Evolutionary conservation across 768 basidiomycete genomes (phyloP).

Genomic region (Dendrothele bispora): DNA sequence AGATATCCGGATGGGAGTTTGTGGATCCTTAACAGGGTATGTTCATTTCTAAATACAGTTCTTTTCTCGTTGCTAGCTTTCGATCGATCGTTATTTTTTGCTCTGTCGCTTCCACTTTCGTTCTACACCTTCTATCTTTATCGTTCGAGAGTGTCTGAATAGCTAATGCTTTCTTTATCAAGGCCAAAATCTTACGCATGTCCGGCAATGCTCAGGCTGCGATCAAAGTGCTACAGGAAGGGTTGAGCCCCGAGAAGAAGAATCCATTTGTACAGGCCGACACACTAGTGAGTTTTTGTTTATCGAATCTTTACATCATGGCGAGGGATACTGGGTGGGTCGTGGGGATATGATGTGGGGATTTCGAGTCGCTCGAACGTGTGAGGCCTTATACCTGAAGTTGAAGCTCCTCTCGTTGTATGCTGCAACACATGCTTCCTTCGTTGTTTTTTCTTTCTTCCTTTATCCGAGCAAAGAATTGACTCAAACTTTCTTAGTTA

Average conservation of each 20-base stretch:
- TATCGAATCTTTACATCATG: neutral
- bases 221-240: slow-evolving; percentile 58
- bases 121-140: neutral
- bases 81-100: neutral
- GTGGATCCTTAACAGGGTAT: slow-evolving; percentile 73
- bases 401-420: neutral
- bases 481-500: slow-evolving; percentile 39
- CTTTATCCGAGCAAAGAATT: neutral
- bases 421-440: neutral
- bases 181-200: slow-evolving; percentile 82
- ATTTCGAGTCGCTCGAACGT: too few relatives aligned
- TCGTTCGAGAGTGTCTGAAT: neutral
- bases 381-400: too few relatives aligned
- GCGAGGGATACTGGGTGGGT: too few relatives aligned
- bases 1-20: slow-evolving; percentile 67
- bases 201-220: slow-evolving; percentile 62
- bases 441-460: too few relatives aligned
- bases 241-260: slow-evolving; percentile 49
- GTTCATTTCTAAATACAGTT: too few relatives aligned
- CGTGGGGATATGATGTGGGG: too few relatives aligned
- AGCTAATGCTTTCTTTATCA: neutral
- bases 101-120: too few relatives aligned
- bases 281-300: slow-evolving; percentile 48
- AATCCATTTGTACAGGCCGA: slow-evolving; percentile 67
- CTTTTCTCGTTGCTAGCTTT: neutral